Percentiles rank a stretch among this genome's conserved stretches.
Conservation (phyloP, 2,329 filamentous ascomycete genomes). For the Plectosphaerella plurivora region DNA sequence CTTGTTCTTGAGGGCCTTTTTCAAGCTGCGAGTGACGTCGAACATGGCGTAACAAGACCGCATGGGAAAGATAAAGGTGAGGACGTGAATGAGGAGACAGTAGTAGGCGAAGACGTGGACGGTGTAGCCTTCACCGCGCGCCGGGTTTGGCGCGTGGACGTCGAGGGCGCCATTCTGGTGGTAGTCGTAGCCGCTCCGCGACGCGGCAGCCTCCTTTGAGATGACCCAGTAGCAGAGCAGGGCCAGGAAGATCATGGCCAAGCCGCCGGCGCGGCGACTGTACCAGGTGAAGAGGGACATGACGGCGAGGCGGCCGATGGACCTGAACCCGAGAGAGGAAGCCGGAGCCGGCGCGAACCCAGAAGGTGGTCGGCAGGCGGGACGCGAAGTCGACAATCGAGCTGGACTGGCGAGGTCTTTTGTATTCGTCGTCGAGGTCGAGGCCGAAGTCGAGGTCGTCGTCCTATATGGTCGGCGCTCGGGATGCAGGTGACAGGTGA, state of each 20-base stretch:
- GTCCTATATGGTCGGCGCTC: no score
- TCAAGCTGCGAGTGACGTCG: constrained; percentile 49
- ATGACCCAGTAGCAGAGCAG: constrained; percentile 52
- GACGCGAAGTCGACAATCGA: constrained; percentile 3
- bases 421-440: no score
- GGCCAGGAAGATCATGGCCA: constrained; percentile 47
- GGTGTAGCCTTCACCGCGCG: constrained; percentile 38
- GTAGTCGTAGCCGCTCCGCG: constrained; percentile 38
- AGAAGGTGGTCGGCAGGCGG: no score
- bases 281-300: constrained; percentile 54
- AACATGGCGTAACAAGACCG: constrained; percentile 59
- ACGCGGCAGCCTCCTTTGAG: constrained; percentile 39
- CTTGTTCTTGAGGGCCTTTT: constrained; percentile 38
- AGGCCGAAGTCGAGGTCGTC: no score
- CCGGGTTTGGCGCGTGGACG: constrained; percentile 8
- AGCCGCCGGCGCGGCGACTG: constrained; percentile 47
- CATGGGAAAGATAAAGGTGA: constrained; percentile 60
- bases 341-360: no score
- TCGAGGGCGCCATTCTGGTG: constrained; percentile 25
- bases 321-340: background rate
- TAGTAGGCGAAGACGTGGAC: constrained; percentile 59
- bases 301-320: constrained; percentile 11
- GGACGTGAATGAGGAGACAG: constrained; percentile 58
- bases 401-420: constrained; percentile 1
- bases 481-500: no score